These are phyloP conservation scores for Yamadazyma spencermartinsiae DNA, from an alignment of 1,139 yeast species.

Conservation along the genomic window DNA sequence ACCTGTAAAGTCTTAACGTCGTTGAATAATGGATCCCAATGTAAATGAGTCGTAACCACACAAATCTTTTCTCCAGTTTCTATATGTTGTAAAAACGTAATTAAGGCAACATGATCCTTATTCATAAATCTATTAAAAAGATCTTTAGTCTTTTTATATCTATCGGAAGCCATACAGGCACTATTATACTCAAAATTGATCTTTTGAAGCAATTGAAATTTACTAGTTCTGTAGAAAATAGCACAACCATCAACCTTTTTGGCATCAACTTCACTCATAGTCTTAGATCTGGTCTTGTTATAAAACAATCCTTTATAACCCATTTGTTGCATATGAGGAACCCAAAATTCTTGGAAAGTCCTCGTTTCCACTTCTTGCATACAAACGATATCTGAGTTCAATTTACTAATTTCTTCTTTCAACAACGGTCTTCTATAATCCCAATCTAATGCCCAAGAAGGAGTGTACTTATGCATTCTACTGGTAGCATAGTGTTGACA, in stretches of 20 bases:
- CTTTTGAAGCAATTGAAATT: constrained; percentile 71
- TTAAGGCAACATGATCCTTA: constrained; percentile 88
- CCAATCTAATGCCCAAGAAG: constrained; percentile 97
- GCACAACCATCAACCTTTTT: constrained; percentile 98
- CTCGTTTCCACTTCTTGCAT: constrained; percentile 94
- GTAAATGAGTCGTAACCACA: constrained; percentile 89
- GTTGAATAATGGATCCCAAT: constrained; percentile 96
- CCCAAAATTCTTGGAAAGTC: constrained; percentile 85
- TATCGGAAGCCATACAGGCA: constrained; percentile 84
- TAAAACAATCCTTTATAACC: constrained; percentile 85
- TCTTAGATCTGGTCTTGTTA: constrained; percentile 88
- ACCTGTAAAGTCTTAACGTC: constrained; percentile 97
- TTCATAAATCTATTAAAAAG: constrained; percentile 94
- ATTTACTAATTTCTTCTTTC: constrained; percentile 66
- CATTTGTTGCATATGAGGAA: constrained; percentile 64
- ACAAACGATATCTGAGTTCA: constrained; percentile 77
- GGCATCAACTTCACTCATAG: constrained; percentile 81
- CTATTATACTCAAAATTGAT: constrained; percentile 83
- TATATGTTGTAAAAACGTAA: constrained; percentile 73
- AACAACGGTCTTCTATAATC: constrained; percentile 80
- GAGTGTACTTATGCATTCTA: constrained; percentile 89
- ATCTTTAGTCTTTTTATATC: constrained; percentile 90
- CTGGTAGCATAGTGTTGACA: constrained; percentile 96
- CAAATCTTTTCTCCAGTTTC: constrained; percentile 71
- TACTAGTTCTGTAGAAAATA: constrained; percentile 69